Conservation (phyloP, 2,329 filamentous ascomycete genomes). For the Hymenoscyphus salicellus region DNA sequence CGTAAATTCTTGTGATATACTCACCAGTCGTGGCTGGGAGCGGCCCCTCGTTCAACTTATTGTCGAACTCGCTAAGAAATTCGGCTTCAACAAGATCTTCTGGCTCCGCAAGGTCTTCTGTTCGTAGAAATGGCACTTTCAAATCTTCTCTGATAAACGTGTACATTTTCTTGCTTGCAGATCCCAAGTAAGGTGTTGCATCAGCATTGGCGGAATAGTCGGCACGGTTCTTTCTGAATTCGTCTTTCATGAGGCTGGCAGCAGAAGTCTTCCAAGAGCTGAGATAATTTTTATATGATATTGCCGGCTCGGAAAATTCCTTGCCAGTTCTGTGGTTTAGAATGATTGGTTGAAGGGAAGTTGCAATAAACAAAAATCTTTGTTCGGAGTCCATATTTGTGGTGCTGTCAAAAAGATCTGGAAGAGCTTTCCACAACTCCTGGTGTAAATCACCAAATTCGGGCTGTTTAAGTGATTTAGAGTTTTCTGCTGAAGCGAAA, state of each 20-base stretch:
- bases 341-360: slow-evolving; percentile 1
- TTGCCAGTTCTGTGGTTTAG: background rate
- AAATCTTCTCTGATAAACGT: slow-evolving; percentile 10
- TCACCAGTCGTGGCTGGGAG: background rate
- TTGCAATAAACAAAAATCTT: background rate
- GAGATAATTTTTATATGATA: background rate
- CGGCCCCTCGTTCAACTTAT: background rate
- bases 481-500: background rate
- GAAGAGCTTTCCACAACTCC: background rate
- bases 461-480: background rate
- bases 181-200: slow-evolving; percentile 17
- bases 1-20: slow-evolving; percentile 1
- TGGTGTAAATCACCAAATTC: background rate
- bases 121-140: slow-evolving; percentile 12
- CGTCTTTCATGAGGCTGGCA: background rate
- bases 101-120: background rate
- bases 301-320: background rate
- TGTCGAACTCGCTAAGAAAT: background rate
- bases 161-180: slow-evolving; percentile 21
- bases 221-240: slow-evolving; percentile 14
- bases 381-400: background rate
- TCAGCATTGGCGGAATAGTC: slow-evolving; percentile 15
- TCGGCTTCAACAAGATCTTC: background rate
- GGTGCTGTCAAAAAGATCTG: background rate
- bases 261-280: background rate